Conservation (phyloP, 495 filamentous ascomycete genomes). For the Talaromyces ruber region DNA sequence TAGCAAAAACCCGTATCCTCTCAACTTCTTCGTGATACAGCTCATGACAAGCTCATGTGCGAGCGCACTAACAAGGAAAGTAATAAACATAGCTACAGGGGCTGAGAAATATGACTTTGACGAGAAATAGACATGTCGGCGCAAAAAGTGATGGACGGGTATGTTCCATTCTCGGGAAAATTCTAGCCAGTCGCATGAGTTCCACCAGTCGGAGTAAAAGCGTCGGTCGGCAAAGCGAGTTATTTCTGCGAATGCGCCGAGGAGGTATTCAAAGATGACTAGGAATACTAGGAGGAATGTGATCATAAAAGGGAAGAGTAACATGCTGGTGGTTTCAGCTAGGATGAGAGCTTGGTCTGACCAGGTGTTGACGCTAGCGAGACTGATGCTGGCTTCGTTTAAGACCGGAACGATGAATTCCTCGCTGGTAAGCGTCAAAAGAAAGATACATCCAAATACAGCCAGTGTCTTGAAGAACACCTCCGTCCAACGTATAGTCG, state of each 20-base stretch:
- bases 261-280: constrained; percentile 93
- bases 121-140: constrained; percentile 87
- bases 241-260: constrained; percentile 89
- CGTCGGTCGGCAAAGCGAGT: constrained; percentile 91
- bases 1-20: constrained; percentile 86
- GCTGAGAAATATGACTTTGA: constrained; percentile 66
- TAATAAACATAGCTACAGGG: constrained; percentile 76
- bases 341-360: constrained; percentile 70
- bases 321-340: constrained; percentile 83
- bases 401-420: constrained; percentile 94
- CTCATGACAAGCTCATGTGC: constrained; percentile 96
- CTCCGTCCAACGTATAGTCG: constrained; percentile 66
- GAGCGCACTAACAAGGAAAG: constrained; percentile 80
- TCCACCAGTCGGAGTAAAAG: constrained; percentile 98
- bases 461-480: constrained; percentile 80
- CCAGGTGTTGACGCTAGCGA: constrained; percentile 48
- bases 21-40: constrained; percentile 93
- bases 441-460: constrained; percentile 92
- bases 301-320: constrained; percentile 96
- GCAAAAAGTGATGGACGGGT: constrained; percentile 95
- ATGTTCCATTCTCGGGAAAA: constrained; percentile 98
- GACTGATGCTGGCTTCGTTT: constrained; percentile 58
- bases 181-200: constrained; percentile 64
- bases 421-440: constrained; percentile 82
- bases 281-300: constrained; percentile 92